Evolutionary conservation across 2,329 filamentous ascomycete genomes (phyloP), one percentile per base, ranked within the genome.

Genomic region (Paraconiothyrium brasiliense): DNA sequence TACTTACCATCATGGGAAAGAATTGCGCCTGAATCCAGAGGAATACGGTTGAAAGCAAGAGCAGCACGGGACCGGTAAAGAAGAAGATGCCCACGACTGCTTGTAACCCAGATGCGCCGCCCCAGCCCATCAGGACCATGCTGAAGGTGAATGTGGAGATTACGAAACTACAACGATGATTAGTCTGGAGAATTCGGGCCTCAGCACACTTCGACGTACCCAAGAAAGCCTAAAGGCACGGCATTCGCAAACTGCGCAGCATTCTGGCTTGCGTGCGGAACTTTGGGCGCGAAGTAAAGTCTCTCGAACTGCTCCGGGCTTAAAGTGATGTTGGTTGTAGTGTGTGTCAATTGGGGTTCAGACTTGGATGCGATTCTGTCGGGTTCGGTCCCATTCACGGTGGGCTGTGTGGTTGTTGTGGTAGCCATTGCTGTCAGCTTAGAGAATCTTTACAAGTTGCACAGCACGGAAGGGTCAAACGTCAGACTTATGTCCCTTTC

Each of bases 41-140:
- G 63, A 84, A 85, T 7, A 86, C 80, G 59, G 82, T 81, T 34
- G 80, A 76, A 37, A 84, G 78, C 14, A 80, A 68, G 7, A 85
- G 75, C 49, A 85, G 79, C 13, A 85, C 68, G 1, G 83, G 84
- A 0, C 84, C 84, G 48, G 73, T 65, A 74, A 81, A 74, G 79
- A 83, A 72, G 78, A 83, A 71, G 59, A 80, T 79, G 7, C 77
- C 77, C 10, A 69, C 77, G 8, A 80, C 76, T 39, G 76, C 76
- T 22, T 72, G 69, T 2, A 80, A 61, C 2, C 75, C 75, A 14
- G 58, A 69, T n/a, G 78, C 77, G 39, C 77, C 77, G 34, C 77
- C 77, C 75, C 77, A 79, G 4, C 76, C 77, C 71, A 80, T 80
- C 20, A 79, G 58, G 7, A 80, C 69, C 75, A 79, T 80, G 13